Percentiles rank a stretch among this genome's conserved stretches.
phyloP scores from a whole-genome alignment of 1,139 yeast genomes.

The Blastobotrys petasosporus region DNA sequence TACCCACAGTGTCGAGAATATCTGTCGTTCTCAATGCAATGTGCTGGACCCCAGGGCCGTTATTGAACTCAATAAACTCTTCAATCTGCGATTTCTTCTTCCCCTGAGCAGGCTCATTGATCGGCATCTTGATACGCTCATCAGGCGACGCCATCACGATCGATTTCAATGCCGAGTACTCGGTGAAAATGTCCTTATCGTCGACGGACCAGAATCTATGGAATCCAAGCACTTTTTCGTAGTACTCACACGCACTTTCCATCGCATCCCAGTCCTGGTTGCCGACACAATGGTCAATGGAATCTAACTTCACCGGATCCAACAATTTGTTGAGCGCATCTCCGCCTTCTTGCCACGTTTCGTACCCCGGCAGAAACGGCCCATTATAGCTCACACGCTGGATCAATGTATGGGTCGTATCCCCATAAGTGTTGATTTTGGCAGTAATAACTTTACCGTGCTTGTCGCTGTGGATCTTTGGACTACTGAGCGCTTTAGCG shows the following conservation, averaged over 20 bases:
- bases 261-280: slow-evolving; percentile 68
- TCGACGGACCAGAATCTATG: slow-evolving; percentile 82
- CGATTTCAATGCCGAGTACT: slow-evolving; percentile 61
- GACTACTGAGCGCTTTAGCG: slow-evolving; percentile 45
- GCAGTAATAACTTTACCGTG: slow-evolving; percentile 52
- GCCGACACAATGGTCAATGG: slow-evolving; percentile 75
- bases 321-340: slow-evolving; percentile 25
- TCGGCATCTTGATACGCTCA: slow-evolving; percentile 67
- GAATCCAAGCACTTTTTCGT: slow-evolving; percentile 61
- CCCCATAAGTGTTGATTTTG: slow-evolving; percentile 53
- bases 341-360: slow-evolving; percentile 12
- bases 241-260: slow-evolving; percentile 51
- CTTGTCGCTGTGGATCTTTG: slow-evolving; percentile 40
- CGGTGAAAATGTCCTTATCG: slow-evolving; percentile 64
- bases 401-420: slow-evolving; percentile 63
- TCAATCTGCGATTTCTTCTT: slow-evolving; percentile 67
- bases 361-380: slow-evolving; percentile 54
- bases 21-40: slow-evolving; percentile 60
- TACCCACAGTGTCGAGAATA: slow-evolving; percentile 52
- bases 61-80: slow-evolving; percentile 67
- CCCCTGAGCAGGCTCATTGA: slow-evolving; percentile 76
- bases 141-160: slow-evolving; percentile 70
- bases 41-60: slow-evolving; percentile 82
- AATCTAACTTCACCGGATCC: slow-evolving; percentile 38
- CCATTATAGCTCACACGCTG: slow-evolving; percentile 40